Evolutionary conservation across 129 eudicot species (phyloP), one percentile per base, ranked within the genome.

Genomic region (Chrysanthemum seticuspe): DNA sequence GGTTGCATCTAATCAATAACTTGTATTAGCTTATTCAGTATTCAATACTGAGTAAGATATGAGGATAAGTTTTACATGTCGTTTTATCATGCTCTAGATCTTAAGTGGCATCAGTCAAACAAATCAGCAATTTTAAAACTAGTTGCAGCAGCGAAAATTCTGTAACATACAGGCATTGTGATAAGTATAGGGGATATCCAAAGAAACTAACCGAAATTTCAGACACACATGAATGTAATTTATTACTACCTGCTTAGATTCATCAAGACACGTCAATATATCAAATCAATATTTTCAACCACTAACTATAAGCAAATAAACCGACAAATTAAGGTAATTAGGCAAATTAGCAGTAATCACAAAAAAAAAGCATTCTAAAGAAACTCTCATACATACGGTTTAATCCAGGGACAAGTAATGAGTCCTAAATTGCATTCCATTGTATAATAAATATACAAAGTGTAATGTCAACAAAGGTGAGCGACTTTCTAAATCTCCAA

Each of bases 331-430:
- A 5, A 56, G 59, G 23, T 59, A 14, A 44, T 58, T 16, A 71
- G 8, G 47, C 2, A 10, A 40, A 44, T 13, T 55, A 44, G 14
- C 8, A 69, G 34, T 27, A 58, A 70, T 54, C 54, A 19, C 18
- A 19, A 73, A 49, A 13, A 49, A 13, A 61, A 62, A 63, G 23
- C 77, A 74, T 31, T 29, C 52, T 73, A 63, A 11, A 51, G 34
- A 21, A 50, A 50, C 13, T 62, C 13, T 73, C 47, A 62, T 6
- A 49, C 49, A 16, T 51, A 50, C 8, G 2, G 29, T 63, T 61
- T 34, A 62, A 11, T 29, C 51, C 10, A 7, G 47, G 47, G 16
- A 18, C 62, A 53, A 12, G n/a, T 21, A 74, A 74, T 40, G 10
- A 40, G 64, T 53, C 64, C 62, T 63, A 40, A 19, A 52, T 63